A percentile compares a stretch with the other conserved stretches of the same genome.
Conservation (phyloP, 169 alveolate genomes). For the Ichthyophthirius multifiliis region DNA sequence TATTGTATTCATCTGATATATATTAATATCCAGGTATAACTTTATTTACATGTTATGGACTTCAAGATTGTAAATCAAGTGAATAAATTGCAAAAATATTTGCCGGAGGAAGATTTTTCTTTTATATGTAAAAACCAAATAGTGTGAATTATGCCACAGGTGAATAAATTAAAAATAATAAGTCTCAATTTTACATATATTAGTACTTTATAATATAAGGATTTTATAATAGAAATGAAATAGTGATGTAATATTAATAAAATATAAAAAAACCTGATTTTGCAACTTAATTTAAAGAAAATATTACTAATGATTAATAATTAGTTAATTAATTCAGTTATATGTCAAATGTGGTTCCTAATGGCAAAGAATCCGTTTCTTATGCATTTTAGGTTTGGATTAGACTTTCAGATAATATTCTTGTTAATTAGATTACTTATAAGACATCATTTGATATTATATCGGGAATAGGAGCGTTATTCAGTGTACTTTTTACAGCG, state of each 20-base stretch:
- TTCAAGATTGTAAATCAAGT: no score
- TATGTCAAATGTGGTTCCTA: slow-evolving; percentile 14
- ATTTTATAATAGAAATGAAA: slow-evolving; percentile 32
- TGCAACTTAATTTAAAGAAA: slow-evolving; percentile 10
- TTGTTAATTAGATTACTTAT: slow-evolving; percentile 1
- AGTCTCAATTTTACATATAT: background rate
- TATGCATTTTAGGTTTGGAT: slow-evolving; percentile 27
- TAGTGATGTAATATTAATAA: background rate
- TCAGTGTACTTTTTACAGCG: slow-evolving; percentile 31
- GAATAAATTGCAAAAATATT: background rate
- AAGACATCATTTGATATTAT: slow-evolving; percentile 25
- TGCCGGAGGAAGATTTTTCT: slow-evolving; percentile 38
- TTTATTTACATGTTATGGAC: background rate
- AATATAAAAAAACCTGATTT: slow-evolving; percentile 4
- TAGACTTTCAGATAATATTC: slow-evolving; percentile 5
- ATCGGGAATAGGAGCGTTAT: slow-evolving; percentile 40
- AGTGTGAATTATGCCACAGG: slow-evolving; percentile 30
- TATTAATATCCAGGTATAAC: background rate
- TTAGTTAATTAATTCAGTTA: slow-evolving; percentile 6
- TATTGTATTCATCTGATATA: background rate
- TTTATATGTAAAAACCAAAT: background rate
- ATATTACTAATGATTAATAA: background rate
- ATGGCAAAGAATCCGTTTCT: background rate
- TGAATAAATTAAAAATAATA: background rate
- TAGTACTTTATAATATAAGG: slow-evolving; percentile 25